These are phyloP conservation scores for Pisolithus marmoratus DNA, from an alignment of 768 basidiomycete genomes.

Conservation along the genomic window DNA sequence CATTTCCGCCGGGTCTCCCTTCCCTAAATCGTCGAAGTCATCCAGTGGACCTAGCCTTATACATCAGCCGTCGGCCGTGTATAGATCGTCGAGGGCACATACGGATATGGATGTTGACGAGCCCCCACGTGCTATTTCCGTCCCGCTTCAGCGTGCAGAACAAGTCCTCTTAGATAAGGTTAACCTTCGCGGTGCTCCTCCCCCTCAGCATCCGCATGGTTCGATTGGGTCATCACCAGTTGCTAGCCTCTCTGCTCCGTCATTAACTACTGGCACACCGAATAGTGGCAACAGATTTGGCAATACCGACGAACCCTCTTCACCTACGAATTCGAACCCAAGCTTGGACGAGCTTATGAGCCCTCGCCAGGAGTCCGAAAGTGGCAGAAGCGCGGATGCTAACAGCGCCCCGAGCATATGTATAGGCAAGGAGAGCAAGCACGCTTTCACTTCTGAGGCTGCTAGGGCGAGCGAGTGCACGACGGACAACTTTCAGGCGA, in stretches of 20 bases:
- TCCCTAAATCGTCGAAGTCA: neutral
- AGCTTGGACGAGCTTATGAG: slow-evolving; percentile 12
- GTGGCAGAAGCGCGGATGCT: slow-evolving; percentile 7
- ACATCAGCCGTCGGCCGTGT: slow-evolving; percentile 6
- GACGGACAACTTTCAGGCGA: slow-evolving; percentile 3
- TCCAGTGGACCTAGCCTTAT: slow-evolving; percentile 3
- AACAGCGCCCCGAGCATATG: slow-evolving; percentile 4
- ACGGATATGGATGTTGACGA: slow-evolving; percentile 24
- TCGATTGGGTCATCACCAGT: slow-evolving; percentile 9
- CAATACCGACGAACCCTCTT: slow-evolving; percentile 6
- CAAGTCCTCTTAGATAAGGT: neutral
- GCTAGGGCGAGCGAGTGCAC: neutral
- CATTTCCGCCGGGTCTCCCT: slow-evolving; percentile 15
- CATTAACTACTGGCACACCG: slow-evolving; percentile 1
- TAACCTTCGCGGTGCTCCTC: neutral
- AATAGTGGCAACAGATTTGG: neutral
- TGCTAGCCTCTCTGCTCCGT: slow-evolving; percentile 17
- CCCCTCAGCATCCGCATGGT: neutral
- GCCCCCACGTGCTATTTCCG: slow-evolving; percentile 15
- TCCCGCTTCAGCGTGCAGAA: slow-evolving; percentile 11
- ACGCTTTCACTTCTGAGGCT: slow-evolving; percentile 4
- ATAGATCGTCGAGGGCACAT: neutral
- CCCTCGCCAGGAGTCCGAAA: slow-evolving; percentile 11
- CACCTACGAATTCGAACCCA: slow-evolving; percentile 8
- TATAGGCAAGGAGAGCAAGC: slow-evolving; percentile 4